Evolutionary conservation across 192 early-diverging fungal species (phyloP).

Genomic region (Funneliformis geosporum): DNA sequence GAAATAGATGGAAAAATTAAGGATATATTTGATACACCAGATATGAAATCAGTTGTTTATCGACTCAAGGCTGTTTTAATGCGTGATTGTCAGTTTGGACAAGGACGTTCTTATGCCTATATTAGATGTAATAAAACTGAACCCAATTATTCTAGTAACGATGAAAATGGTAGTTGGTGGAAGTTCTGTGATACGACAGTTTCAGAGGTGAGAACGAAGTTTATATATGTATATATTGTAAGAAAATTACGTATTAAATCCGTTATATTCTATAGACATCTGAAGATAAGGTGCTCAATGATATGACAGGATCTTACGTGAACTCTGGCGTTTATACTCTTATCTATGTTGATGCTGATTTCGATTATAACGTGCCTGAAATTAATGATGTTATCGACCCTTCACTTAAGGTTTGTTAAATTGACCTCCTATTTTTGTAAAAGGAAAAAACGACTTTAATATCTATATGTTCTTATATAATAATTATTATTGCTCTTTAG

Average conservation of each 20-base stretch:
- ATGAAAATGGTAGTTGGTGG: constrained; percentile 3
- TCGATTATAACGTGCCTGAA: constrained; percentile 1
- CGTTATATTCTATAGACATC: background rate
- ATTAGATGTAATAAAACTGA: background rate
- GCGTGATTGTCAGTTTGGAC: background rate
- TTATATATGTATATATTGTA: background rate
- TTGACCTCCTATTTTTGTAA: no score
- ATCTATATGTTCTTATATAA: background rate
- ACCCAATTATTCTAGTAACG: background rate
- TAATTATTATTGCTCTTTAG: background rate
- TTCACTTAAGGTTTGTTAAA: constrained; percentile 16
- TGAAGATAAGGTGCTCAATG: background rate
- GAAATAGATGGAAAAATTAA: background rate
- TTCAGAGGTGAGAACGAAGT: background rate
- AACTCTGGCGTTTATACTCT: background rate
- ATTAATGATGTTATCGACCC: background rate
- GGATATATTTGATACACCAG: background rate
- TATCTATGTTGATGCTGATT: background rate
- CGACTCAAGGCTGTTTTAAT: background rate
- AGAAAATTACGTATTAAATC: background rate
- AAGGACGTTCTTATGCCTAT: constrained; percentile 3
- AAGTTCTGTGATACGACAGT: constrained; percentile 1
- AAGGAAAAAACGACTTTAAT: no score
- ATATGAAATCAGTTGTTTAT: constrained; percentile 15
- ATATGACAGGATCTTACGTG: background rate